Percentiles rank a stretch among this genome's conserved stretches.
Evolutionary conservation across 2,329 filamentous ascomycete genomes (phyloP).

Genomic region (Pestalotiopsis sp.): DNA sequence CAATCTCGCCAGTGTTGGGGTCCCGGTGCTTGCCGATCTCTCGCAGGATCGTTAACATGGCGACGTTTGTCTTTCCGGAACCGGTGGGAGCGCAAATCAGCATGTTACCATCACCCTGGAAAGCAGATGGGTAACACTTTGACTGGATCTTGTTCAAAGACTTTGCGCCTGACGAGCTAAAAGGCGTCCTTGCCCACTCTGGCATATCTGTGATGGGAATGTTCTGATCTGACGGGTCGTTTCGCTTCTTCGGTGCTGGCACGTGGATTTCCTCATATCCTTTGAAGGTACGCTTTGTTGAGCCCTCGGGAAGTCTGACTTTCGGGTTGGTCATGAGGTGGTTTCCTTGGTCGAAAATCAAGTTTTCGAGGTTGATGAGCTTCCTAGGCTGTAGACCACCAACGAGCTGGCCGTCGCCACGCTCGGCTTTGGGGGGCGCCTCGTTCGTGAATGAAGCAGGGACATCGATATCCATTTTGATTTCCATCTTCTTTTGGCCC

Average conservation of each 20-base stretch:
- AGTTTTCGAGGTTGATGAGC: slow-evolving; percentile 90
- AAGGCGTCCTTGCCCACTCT: slow-evolving; percentile 87
- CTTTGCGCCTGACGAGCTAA: slow-evolving; percentile 70
- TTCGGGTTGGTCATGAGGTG: slow-evolving; percentile 99
- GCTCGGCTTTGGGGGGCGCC: slow-evolving; percentile 53
- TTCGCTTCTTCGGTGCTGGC: slow-evolving; percentile 85
- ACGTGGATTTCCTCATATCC: slow-evolving; percentile 99
- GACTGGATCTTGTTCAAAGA: slow-evolving; percentile 95
- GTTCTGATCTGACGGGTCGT: slow-evolving; percentile 76
- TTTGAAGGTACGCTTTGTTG: slow-evolving; percentile 94
- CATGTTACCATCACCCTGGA: slow-evolving; percentile 95
- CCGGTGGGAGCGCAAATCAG: slow-evolving; percentile 96
- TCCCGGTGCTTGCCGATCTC: slow-evolving; percentile 97
- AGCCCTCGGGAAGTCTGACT: slow-evolving; percentile 90
- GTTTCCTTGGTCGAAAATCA: slow-evolving; percentile 96
- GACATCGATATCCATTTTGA: slow-evolving; percentile 93
- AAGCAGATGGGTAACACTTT: slow-evolving; percentile 87
- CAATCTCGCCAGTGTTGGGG: slow-evolving; percentile 86
- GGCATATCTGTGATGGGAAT: slow-evolving; percentile 88
- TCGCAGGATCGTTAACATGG: slow-evolving; percentile 93
- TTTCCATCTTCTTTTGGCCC: slow-evolving; percentile 73
- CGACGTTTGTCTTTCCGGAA: slow-evolving; percentile 97
- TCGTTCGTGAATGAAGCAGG: slow-evolving; percentile 60
- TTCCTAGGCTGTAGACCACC: slow-evolving; percentile 86
- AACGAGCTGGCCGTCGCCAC: slow-evolving; percentile 68